Evolutionary conservation across 2,329 filamentous ascomycete genomes (phyloP).

Genomic region (Trichoderma arundinaceum): DNA sequence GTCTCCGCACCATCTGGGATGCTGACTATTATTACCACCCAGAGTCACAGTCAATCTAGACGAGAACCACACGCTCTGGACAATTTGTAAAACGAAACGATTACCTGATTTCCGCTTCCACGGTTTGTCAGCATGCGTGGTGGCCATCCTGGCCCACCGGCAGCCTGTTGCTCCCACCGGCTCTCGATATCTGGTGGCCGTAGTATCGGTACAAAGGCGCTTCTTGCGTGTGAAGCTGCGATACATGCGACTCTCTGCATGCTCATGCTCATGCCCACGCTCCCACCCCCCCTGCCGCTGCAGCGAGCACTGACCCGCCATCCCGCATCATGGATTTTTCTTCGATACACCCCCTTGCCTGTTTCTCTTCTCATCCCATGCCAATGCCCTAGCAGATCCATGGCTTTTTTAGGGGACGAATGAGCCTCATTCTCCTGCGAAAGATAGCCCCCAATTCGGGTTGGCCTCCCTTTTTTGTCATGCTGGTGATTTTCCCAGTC

Average conservation of each 20-base stretch:
- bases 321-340: constrained; percentile 26
- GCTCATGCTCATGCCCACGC: not conserved
- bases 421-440: constrained; percentile 20
- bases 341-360: constrained; percentile 25
- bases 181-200: not conserved
- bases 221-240: constrained; percentile 5
- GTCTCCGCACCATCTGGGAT: constrained; percentile 16
- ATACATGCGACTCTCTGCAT: not conserved
- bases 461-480: not conserved
- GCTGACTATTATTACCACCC: constrained; percentile 11
- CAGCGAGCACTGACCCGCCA: constrained; percentile 17
- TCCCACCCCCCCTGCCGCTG: constrained; percentile 7
- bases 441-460: constrained; percentile 22
- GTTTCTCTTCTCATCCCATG: constrained; percentile 24
- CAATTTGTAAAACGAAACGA: constrained; percentile 12
- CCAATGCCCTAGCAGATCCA: constrained; percentile 20
- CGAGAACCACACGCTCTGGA: not conserved
- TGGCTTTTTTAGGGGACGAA: constrained; percentile 23
- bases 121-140: constrained; percentile 21
- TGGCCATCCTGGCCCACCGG: constrained; percentile 2
- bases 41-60: not conserved
- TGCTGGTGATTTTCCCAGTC: constrained; percentile 5
- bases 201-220: not conserved
- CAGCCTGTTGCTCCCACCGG: constrained; percentile 3
- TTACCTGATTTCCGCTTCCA: constrained; percentile 1